These are phyloP conservation scores for Phytopythium cucurbitacearum DNA, from an alignment of 352 stramenopile genomes.

Conservation along the genomic window DNA sequence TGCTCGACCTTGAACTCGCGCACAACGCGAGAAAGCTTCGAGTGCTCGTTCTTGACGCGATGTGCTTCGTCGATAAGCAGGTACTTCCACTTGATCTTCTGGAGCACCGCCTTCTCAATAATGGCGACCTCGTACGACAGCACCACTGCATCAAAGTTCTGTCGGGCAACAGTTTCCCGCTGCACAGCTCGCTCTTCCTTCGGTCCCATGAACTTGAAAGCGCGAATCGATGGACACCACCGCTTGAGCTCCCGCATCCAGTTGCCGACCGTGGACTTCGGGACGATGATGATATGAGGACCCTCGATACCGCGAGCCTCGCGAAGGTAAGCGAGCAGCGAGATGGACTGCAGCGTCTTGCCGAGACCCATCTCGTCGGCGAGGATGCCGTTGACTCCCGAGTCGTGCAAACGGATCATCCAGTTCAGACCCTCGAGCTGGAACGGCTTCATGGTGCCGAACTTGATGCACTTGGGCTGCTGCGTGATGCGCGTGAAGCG, in stretches of 20 bases:
- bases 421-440: slow-evolving; percentile 87
- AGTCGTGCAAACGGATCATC: slow-evolving; percentile 93
- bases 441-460: slow-evolving; percentile 87
- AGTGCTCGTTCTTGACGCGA: slow-evolving; percentile 97
- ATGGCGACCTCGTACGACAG: slow-evolving; percentile 93
- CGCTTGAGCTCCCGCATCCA: slow-evolving; percentile 98
- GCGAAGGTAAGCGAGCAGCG: slow-evolving; percentile 94
- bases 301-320: slow-evolving; percentile 92
- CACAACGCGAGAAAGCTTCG: slow-evolving; percentile 84
- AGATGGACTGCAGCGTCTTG: slow-evolving; percentile 98
- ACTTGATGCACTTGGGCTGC: slow-evolving; percentile 80
- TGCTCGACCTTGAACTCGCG: slow-evolving; percentile 93
- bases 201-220: slow-evolving; percentile 96
- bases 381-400: slow-evolving; percentile 80
- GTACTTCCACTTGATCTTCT: slow-evolving; percentile 96
- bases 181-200: slow-evolving; percentile 93
- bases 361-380: slow-evolving; percentile 90
- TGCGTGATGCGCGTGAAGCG: slow-evolving; percentile 79
- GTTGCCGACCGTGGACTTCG: slow-evolving; percentile 97
- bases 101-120: slow-evolving; percentile 90
- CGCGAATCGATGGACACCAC: slow-evolving; percentile 93
- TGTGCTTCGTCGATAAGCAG: slow-evolving; percentile 98
- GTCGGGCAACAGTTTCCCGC: slow-evolving; percentile 71
- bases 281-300: slow-evolving; percentile 98
- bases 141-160: slow-evolving; percentile 93